Conservation (phyloP, 2,329 filamentous ascomycete genomes). For the Mycocentrospora acerina region DNA sequence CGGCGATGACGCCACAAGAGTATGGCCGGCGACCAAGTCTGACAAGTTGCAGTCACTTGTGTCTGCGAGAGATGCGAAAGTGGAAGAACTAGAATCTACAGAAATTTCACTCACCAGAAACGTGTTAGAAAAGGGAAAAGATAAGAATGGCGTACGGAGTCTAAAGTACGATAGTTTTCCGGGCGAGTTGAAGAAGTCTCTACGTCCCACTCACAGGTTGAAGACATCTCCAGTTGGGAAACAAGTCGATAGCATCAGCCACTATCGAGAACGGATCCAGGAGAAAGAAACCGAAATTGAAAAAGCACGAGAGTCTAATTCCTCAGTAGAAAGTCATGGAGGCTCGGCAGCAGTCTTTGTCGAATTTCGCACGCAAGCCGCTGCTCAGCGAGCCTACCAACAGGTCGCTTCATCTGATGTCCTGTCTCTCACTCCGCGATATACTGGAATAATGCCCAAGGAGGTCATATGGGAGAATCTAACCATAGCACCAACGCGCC, state of each 20-base stretch:
- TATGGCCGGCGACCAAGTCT: conserved; percentile 82
- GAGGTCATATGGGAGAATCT: conserved; percentile 90
- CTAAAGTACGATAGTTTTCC: conserved; percentile 53
- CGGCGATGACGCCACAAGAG: conserved; percentile 73
- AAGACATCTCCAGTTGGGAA: conserved; percentile 62
- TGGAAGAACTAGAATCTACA: conserved; percentile 79
- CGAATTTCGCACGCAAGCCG: conserved; percentile 79
- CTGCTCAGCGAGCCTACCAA: conserved; percentile 85
- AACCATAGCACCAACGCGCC: conserved; percentile 81
- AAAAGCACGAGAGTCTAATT: conserved; percentile 67
- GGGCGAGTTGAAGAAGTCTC: conserved; percentile 65
- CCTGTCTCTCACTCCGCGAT: conserved; percentile 81
- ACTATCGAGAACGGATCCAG: conserved; percentile 76
- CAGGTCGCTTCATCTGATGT: conserved; percentile 37
- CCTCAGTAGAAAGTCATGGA: conserved; percentile 55
- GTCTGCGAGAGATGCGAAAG: conserved; percentile 75
- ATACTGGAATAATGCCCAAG: conserved; percentile 76
- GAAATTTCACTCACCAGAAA: conserved; percentile 82
- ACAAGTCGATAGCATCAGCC: conserved; percentile 94
- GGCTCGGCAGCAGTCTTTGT: conserved; percentile 81
- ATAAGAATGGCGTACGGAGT: conserved; percentile 55
- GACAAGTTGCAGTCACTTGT: conserved; percentile 79
- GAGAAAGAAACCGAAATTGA: conserved; percentile 73
- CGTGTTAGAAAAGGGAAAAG: conserved; percentile 67
- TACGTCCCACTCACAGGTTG: conserved; percentile 38